Base-by-base conservation (phyloP, 768 basidiomycete species). In the Tubosaeta sp. region DNA sequence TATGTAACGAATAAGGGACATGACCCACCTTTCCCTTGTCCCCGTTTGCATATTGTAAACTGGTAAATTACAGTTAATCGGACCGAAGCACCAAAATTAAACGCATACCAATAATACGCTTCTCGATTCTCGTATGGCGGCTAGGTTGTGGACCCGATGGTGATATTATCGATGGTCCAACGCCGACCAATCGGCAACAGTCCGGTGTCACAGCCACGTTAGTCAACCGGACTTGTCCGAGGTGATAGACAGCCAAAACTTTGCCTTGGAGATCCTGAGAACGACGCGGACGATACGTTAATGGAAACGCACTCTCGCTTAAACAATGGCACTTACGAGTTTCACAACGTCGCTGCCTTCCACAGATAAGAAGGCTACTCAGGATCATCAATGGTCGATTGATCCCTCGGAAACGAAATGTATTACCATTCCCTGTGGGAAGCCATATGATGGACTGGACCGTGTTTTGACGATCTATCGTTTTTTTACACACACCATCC, bases 381-480 rank as follows among this genome's bases (percentile, higher is more conserved):
- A 53, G 52, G 51, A 55, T 57, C 50, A 39, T 57, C 35, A 62
- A 55, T 35, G 51, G 32, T 17, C 25, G 46, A 53, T 12, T 41
- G 32, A 58, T 59, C 48, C 39, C 51, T 38, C 27, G 26, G 22
- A 35, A 43, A 12, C 29, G 16, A 50, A 49, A 48, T 12, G 34
- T 43, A 58, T 57, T 58, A 78, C 78, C 75, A 59, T 77, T 73
- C 45, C 76, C 76, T 26, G 62, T 65, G 8, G 79, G 79, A 52
- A 80, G 66, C 79, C 80, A 81, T 46, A 74, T 69, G 41, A 82
- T 71, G n/a, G 79, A 78, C 53, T 77, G 76, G 1, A 81, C 74
- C 25, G 66, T 63, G 50, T 69, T 69, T 46, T 67, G 68, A 9
- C 80, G 72, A 46, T 78, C 76, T 52, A 81, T 81, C 16, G 76